Evolutionary conservation across 148 eudicot genomes (phyloP), one percentile per base, ranked within the genome.

Genomic region (Rhododendron vialii): DNA sequence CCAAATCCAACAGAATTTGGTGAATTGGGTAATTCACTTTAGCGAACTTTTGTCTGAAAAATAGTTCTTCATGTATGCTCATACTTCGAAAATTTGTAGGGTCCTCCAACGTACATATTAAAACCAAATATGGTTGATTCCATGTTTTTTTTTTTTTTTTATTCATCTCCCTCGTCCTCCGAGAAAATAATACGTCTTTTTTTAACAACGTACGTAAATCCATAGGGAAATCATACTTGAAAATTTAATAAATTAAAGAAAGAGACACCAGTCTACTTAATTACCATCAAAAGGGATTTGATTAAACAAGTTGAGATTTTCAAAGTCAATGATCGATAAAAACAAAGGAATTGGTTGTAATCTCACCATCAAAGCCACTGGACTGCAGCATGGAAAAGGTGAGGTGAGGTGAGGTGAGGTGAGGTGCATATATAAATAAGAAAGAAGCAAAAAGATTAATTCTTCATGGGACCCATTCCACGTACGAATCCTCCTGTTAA

Each of bases 321-420:
- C 69, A 55, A 81, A 57, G 71, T 81, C 47, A 53, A 30, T 35
- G 67, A 41, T 41, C 45, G 45, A 82, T 82, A 69, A 71, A 69
- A 71, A 11, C 79, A 84, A 48, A 48, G 78, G 85, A 59, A 84
- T 84, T 84, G 45, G 85, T 71, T 84, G 85, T 28, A 45, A 84
- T 47, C 85, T 84, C 85, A 48, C 63, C 30, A 84, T 84, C 85
- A 22, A 47, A 20, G 17, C 75, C 35, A 69, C 36, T 69, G 75
- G 75, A 69, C 75, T 65, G 28, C 30, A 24, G 71, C 18, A 10
- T 8, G 71, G 71, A n/a, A 63, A 24, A 9, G 10, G n/a, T n/a
- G 1, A 18, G 74, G 38, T 71, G 36, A 9, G 10, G n/a, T n/a
- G 1, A 18, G 74, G 38, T 71, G 36, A 22, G 7, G 22, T 22